Evolutionary conservation across 108 stramenopile species (phyloP), one percentile per base, ranked within the genome.

Genomic region (Nitzschia putrida): DNA sequence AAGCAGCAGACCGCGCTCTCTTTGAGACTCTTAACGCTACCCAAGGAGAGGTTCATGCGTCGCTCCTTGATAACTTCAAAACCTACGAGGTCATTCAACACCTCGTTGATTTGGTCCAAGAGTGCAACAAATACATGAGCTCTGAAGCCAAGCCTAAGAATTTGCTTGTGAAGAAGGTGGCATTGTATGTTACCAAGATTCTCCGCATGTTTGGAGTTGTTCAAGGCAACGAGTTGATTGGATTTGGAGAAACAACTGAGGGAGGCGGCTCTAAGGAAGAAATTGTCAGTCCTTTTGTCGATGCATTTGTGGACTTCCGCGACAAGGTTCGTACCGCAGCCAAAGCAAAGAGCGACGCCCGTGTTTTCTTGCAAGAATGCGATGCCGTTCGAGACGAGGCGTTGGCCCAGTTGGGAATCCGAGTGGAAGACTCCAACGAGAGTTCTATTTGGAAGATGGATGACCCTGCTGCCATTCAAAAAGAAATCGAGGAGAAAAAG

Each of bases 1-100:
- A 53, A 24, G 73, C 78, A 11, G 70, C 73, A 20, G 84, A 85
- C 67, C 79, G 75, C 26, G 76, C 80, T 22, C 76, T 95, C 37
- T 71, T 60, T 40, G 73, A 84, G 42, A 66, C 80, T 0, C 76
- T 91, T 40, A 61, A 80, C 55, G 73, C 66, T 0, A 55, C 77
- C 14, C 80, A 86, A 59, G 66, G 72, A 64, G 69, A 79, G 52
- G 90, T 98, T 0, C 83, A 89, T 70, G 85, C 73, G 18, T 78
- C 88, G 26, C 81, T 99, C 41, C 64, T 73, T 61, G 97, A 99
- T 73, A 92, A 99, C 79, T 98, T 99, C 64, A 92, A 99, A 67
- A 98, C 97, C 0, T 91, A 82, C 37, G 80, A 75, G 7, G 96
- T 86, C 44, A 86, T 99, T 67, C 45, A 53, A 34, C 80, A 78